A percentile compares a stretch with the other conserved stretches of the same genome.
phyloP scores from a whole-genome alignment of 768 basidiomycete genomes.

The Russula sp. region DNA sequence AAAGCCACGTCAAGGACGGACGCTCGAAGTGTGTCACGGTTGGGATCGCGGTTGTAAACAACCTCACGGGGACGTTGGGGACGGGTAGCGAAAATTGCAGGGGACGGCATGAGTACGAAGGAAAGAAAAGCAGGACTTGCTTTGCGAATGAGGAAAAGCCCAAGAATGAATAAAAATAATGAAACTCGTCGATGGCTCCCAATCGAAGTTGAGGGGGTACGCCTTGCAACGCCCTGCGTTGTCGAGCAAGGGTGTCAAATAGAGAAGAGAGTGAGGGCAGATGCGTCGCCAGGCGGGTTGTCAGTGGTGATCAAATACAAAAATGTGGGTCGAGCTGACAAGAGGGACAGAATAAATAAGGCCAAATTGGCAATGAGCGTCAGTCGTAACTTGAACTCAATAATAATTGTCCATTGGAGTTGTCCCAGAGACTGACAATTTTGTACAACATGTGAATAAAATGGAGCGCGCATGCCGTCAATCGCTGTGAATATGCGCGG shows the following conservation, averaged over 20 bases:
- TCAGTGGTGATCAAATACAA: neutral
- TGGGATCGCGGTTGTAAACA: slow-evolving; percentile 47
- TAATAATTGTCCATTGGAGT: neutral
- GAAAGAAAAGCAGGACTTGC: neutral
- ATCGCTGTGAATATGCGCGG: neutral
- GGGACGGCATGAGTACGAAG: slow-evolving; percentile 4
- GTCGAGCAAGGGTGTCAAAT: slow-evolving; percentile 2
- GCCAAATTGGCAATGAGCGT: neutral
- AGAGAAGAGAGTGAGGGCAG: neutral
- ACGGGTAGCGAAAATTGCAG: slow-evolving; percentile 8
- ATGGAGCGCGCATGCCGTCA: slow-evolving; percentile 13
- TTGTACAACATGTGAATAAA: neutral
- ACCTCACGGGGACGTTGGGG: slow-evolving; percentile 11
- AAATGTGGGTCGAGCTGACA: neutral
- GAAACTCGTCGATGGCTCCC: neutral
- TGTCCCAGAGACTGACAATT: neutral
- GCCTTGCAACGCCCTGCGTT: slow-evolving; percentile 21
- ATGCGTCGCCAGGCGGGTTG: neutral
- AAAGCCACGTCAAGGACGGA: slow-evolving; percentile 74
- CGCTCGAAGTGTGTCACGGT: slow-evolving; percentile 50
- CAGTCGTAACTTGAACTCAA: neutral
- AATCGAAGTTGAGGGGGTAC: neutral
- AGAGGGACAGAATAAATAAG: slow-evolving; percentile 10
- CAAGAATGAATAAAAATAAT: neutral
- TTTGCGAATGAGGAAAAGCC: neutral